Base-by-base conservation (phyloP, 1,284 basidiomycete genomes). In the Trichosporon faecale region DNA sequence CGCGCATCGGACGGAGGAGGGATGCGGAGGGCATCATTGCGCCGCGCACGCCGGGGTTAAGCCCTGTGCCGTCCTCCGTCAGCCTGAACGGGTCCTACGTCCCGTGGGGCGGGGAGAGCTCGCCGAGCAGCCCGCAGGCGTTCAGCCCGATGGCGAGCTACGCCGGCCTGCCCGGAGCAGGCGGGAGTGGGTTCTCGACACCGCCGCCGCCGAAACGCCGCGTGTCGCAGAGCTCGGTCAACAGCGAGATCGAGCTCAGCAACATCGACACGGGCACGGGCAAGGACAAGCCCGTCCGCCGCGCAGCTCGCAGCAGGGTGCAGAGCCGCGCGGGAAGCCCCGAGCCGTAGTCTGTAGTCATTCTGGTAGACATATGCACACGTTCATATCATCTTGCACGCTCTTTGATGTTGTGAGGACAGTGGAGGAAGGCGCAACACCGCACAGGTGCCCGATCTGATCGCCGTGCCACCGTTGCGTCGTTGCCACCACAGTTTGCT, bases 1-100 rank as follows among this genome's bases (percentile, higher is more conserved):
- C 83, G 1, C 73, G 78, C 12, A 66, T 82, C 1, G 74, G 82
- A 14, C 66, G 76, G 25, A 21, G 72, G 7, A 70, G 75, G 18
- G 71, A 73, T 8, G 76, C 78, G 25, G 87, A 89, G 76, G 90
- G 89, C n/a, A 81, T 91, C 61, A 87, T 91, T 66, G 87, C 88
- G 0, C 87, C 89, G 29, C 87, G 86, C 23, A 86, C 84, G 23
- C 83, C 83, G 12, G 72, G 80, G 60, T 71, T 78, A 3, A 77
- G 75, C 11, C 80, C 82, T 3, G 40, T 82, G 0, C 79, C 78
- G 33, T 75, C 44, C 5, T 31, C 57, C 14, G 57, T 33, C 11
- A 31, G 27, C 18, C 57, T 61, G 31, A 40, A 21, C 23, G 60
- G 65, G 11, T 12, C 16, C 1, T 72, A 72, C 65, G 23, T 52